A percentile compares a stretch with the other conserved stretches of the same genome.
phyloP scores from a whole-genome alignment of 306 rosid genomes.

The Alnus glutinosa region DNA sequence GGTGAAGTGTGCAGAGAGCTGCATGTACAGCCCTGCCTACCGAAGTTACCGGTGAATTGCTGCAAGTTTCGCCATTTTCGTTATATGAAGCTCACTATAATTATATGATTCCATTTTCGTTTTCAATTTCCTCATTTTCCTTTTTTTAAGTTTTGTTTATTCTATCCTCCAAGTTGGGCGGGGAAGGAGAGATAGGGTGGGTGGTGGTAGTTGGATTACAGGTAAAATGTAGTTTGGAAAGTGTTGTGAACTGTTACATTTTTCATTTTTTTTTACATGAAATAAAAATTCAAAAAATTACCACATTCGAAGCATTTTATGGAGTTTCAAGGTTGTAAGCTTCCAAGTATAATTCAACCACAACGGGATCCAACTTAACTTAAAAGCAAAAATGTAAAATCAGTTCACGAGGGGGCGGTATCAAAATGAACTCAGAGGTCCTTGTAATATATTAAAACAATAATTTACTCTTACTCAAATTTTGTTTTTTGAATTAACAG shows the following conservation, averaged over 20 bases:
- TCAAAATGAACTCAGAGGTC: too few relatives aligned
- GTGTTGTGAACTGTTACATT: slow-evolving; percentile 10
- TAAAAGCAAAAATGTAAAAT: too few relatives aligned
- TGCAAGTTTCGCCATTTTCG: background rate
- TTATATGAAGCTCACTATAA: background rate
- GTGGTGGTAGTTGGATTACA: slow-evolving; percentile 30
- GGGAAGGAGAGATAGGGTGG: slow-evolving; percentile 26
- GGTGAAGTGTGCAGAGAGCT: slow-evolving; percentile 79
- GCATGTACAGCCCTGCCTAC: slow-evolving; percentile 84
- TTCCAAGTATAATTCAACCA: background rate
- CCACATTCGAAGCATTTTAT: slow-evolving; percentile 21
- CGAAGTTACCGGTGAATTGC: slow-evolving; percentile 60
- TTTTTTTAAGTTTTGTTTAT: background rate
- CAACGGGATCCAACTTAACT: too few relatives aligned
- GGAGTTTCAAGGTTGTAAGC: background rate
- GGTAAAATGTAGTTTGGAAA: slow-evolving; percentile 23
- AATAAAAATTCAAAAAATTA: slow-evolving; percentile 22
- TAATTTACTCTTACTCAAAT: too few relatives aligned
- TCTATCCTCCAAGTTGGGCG: slow-evolving; percentile 20
- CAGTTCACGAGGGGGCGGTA: too few relatives aligned
- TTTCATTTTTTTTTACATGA: slow-evolving; percentile 11
- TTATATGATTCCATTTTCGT: background rate
- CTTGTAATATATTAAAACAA: too few relatives aligned
- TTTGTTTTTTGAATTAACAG: too few relatives aligned
- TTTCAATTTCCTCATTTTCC: slow-evolving; percentile 10